phyloP scores from a whole-genome alignment of 1,139 yeast genomes.

The Diutina siamensis region DNA sequence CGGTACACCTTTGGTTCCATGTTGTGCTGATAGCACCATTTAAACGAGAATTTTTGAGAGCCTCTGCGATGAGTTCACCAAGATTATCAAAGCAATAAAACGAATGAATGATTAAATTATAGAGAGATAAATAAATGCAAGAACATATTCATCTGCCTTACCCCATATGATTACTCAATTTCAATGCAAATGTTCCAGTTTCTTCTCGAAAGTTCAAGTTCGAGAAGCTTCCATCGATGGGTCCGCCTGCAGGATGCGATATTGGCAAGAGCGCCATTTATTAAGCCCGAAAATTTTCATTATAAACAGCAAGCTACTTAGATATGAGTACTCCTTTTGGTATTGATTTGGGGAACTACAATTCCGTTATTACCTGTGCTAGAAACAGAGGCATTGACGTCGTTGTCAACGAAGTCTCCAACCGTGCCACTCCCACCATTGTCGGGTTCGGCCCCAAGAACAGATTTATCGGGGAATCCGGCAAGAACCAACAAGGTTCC shows the following conservation, averaged over 20 bases:
- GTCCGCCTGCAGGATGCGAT: background rate
- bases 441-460: slow-evolving; percentile 87
- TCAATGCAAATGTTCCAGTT: too few species aligned
- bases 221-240: background rate
- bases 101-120: too few species aligned
- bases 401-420: slow-evolving; percentile 95
- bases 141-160: too few species aligned
- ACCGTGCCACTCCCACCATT: slow-evolving; percentile 90
- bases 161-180: too few species aligned
- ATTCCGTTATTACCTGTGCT: slow-evolving; percentile 93
- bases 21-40: too few species aligned
- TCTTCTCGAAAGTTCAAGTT: background rate
- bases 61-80: too few species aligned
- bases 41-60: too few species aligned
- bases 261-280: background rate
- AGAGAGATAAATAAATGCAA: too few species aligned
- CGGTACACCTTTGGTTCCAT: too few species aligned
- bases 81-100: too few species aligned
- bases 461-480: slow-evolving; percentile 91
- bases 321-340: slow-evolving; percentile 77
- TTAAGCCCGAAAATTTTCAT: slow-evolving; percentile 2
- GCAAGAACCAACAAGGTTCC: slow-evolving; percentile 92
- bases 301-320: background rate
- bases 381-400: slow-evolving; percentile 98
- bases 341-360: slow-evolving; percentile 94